Evolutionary conservation across 1,139 yeast genomes (phyloP), one percentile per base, ranked within the genome.

Genomic region (Scheffersomyces insectosa): DNA sequence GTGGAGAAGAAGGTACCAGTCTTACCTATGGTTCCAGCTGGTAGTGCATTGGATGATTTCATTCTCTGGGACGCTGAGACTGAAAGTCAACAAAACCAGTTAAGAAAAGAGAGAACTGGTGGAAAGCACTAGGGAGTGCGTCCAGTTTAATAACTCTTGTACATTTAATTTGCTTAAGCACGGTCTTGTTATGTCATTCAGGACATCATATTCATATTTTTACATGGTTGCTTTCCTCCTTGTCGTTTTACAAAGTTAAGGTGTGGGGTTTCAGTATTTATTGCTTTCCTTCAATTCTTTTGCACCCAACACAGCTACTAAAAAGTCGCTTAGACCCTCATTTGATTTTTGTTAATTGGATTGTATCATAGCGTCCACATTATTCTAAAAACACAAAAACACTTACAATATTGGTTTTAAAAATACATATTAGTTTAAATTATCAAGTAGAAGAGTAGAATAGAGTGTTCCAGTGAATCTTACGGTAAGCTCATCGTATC

Each of bases 1-100:
- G 95, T 90, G 34, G 98, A 91, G 70, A 85, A 85, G 80, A 93
- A 93, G 77, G 97, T 93, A 40, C 98, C 98, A 38, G 98, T 95
- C 49, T 79, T 93, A 65, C 99, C 99, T 45, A 91, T 93, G 96
- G 99, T 93, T 42, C 97, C 99, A 43, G 96, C 84, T 46, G 99
- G 99, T 57, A 88, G 87, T 68, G 97, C 88, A 51, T 78, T 93
- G 59, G 95, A 93, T 62, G 98, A 93, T 67, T 90, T 93, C 63
- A 86, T 93, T 56, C 79, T 80, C 40, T 91, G 84, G 68, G 96
- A 90, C 64, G 83, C 88, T 42, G 85, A 81, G 55, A 84, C 83
- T 45, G 96, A 89, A 72, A 75, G 73, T 58, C 80, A 85, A 68
- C 88, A 90, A 63, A 79, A 75, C 42, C 82, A 77, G 61, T 74